phyloP scores from a whole-genome alignment of 345 rosid species.

The Eucalyptus lansdowneana region DNA sequence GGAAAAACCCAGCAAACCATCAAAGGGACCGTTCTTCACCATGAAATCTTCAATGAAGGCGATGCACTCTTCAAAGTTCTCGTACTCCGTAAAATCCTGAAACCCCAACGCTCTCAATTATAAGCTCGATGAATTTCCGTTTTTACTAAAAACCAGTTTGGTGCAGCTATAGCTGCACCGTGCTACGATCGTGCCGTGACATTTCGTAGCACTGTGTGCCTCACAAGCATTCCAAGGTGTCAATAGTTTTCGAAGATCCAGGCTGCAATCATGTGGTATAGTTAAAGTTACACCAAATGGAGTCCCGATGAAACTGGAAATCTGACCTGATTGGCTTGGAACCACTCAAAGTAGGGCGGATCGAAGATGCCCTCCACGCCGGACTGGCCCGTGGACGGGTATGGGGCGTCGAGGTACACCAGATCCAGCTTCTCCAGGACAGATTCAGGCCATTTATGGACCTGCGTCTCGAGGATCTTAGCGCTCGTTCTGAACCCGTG shows the following conservation, averaged over 20 bases:
- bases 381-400: constrained; percentile 22
- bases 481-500: constrained; percentile 45
- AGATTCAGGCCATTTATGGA: constrained; percentile 23
- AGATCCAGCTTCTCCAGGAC: constrained; percentile 30
- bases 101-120: background rate
- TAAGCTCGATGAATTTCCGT: background rate
- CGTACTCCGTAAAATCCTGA: constrained; percentile 21
- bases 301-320: background rate
- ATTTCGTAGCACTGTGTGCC: background rate
- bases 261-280: background rate
- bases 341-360: constrained; percentile 53
- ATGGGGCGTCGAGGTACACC: constrained; percentile 31
- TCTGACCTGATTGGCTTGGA: constrained; percentile 20
- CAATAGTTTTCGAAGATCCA: background rate
- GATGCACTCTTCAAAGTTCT: constrained; percentile 33
- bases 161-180: background rate
- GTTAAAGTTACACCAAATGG: background rate
- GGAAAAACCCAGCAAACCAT: constrained; percentile 41
- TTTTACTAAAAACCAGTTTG: background rate
- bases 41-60: constrained; percentile 28
- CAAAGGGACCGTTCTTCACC: constrained; percentile 31
- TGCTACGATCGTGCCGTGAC: background rate
- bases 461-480: constrained; percentile 18
- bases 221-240: background rate
- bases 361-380: constrained; percentile 29